Base-by-base conservation (phyloP, 176 grass and related monocot species). In the Rhynchospora breviuscula region DNA sequence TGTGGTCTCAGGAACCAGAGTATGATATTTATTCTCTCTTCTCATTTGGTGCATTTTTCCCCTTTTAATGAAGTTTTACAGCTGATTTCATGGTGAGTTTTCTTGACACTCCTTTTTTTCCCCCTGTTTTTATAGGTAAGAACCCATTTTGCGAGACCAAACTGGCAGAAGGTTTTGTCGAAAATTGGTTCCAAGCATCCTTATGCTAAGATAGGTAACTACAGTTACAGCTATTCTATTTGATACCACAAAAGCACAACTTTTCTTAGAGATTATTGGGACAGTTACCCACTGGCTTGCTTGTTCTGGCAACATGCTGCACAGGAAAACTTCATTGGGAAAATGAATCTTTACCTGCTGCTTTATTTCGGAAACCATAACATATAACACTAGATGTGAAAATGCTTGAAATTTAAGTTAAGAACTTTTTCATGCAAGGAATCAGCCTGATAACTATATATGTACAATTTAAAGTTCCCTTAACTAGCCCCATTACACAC, bases 121-220 rank as follows among this genome's bases (percentile, higher is more conserved):
- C 59, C 3, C 35, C 35, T 45, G 48, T 79, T 46, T 40, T 89
- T 90, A 29, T 79, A 99, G 97, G 97, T 95, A 13, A 91, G 97
- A 51, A 99, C 97, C 56, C 97, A 99, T 90, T 99, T 99, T 87
- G 97, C 97, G 57, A 93, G 89, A 83, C 97, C 97, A 67, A 99
- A 99, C 76, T 99, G 97, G 97, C 92, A 95, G 88, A 99, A 96
- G 62, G 97, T 99, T 80, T 84, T 99, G 52, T 87, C 91, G 35
- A 95, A 90, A 93, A 93, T 95, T 31, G 69, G 85, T 70, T 90
- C 91, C 56, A 99, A 92, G 78, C 97, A 99, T 78, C 93, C 93
- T n/a, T 75, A 84, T 88, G 91, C 97, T 43, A 95, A 92, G 86
- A 99, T 99, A 92, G 97, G 97, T 99, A 45, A 85, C 85, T 92